phyloP scores from a whole-genome alignment of 768 basidiomycete genomes.

The Tremella fuciformis region DNA sequence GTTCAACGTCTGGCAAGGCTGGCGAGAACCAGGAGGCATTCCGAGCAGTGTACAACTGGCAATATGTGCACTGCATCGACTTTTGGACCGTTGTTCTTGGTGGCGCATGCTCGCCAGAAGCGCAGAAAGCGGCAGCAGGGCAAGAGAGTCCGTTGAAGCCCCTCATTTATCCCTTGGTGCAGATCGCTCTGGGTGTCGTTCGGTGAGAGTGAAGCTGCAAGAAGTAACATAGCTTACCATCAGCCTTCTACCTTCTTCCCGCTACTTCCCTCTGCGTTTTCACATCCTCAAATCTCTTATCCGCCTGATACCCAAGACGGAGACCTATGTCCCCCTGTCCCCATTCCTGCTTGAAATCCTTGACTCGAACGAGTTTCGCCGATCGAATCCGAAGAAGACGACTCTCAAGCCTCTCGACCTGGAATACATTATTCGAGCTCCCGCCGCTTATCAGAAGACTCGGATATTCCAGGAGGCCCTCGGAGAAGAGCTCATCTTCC shows the following conservation, averaged over 20 bases:
- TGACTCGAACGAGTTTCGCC: conserved; percentile 65
- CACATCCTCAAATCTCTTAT: conserved; percentile 85
- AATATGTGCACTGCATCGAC: conserved; percentile 90
- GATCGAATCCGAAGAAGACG: conserved; percentile 70
- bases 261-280: conserved; percentile 92
- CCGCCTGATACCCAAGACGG: conserved; percentile 76
- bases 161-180: conserved; percentile 92
- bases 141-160: conserved; percentile 74
- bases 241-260: conserved; percentile 83
- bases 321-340: conserved; percentile 79
- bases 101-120: conserved; percentile 67
- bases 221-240: neutral
- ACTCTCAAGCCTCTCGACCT: conserved; percentile 86
- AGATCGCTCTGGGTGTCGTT: conserved; percentile 87
- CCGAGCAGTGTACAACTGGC: conserved; percentile 98
- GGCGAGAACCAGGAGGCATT: conserved; percentile 68
- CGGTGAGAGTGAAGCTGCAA: conserved; percentile 61
- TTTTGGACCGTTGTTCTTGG: conserved; percentile 91
- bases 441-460: conserved; percentile 83
- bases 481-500: conserved; percentile 73
- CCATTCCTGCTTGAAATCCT: conserved; percentile 85
- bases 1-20: conserved; percentile 25
- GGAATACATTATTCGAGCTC: conserved; percentile 78
- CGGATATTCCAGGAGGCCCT: conserved; percentile 78
- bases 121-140: conserved; percentile 56